Percentiles rank a stretch among this genome's conserved stretches.
These are phyloP conservation scores for Calonectria pseudoturangicola DNA, from an alignment of 2,329 filamentous ascomycete genomes.

Conservation along the genomic window DNA sequence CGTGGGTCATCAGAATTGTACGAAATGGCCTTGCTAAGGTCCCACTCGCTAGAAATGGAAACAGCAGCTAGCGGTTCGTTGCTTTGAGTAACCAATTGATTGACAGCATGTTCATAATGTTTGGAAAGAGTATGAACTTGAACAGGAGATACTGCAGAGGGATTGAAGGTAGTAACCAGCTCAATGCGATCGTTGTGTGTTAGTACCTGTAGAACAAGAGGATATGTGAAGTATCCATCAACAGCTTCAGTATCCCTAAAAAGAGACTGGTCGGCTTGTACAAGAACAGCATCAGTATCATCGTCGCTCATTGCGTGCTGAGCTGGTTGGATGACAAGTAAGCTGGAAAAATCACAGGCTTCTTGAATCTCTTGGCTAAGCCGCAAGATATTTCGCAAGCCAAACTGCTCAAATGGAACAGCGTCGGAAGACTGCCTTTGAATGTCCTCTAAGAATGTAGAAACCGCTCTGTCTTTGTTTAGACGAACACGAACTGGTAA, in stretches of 20 bases:
- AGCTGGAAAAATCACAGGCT: constrained; percentile 54
- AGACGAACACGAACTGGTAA: constrained; percentile 63
- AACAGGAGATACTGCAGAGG: background rate
- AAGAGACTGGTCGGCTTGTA: background rate
- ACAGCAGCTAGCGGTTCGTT: background rate
- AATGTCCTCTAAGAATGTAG: constrained; percentile 29
- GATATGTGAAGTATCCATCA: constrained; percentile 27
- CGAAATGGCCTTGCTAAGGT: background rate
- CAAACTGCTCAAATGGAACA: constrained; percentile 47
- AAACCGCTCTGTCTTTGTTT: constrained; percentile 48
- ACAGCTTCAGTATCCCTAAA: background rate
- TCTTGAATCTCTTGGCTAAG: constrained; percentile 33
- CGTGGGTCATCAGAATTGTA: constrained; percentile 2
- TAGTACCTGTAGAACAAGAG: constrained; percentile 8
- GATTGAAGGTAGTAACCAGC: constrained; percentile 11
- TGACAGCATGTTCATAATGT: background rate
- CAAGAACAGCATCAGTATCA: background rate
- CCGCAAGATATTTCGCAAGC: constrained; percentile 48
- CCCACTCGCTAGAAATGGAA: background rate
- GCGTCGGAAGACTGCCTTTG: constrained; percentile 44
- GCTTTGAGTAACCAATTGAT: background rate
- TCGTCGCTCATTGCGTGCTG: background rate
- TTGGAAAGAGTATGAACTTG: background rate
- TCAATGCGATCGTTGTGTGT: constrained; percentile 18
- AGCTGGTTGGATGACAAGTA: constrained; percentile 54